A percentile compares a stretch with the other conserved stretches of the same genome.
Evolutionary conservation across 1,284 basidiomycete species (phyloP).

Genomic region (Puccinia coronata): DNA sequence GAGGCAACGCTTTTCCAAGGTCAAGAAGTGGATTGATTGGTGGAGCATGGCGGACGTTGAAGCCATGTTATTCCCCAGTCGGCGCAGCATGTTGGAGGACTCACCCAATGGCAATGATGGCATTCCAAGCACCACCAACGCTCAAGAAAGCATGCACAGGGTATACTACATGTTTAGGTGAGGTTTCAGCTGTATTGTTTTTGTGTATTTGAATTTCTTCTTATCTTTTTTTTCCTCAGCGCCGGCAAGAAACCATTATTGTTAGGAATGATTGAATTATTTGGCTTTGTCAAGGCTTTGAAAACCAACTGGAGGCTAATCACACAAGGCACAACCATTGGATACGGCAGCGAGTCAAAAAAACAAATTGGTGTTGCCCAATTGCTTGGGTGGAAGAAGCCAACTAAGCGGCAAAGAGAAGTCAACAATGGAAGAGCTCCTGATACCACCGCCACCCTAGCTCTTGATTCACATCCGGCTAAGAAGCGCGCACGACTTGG

Average conservation of each 20-base stretch:
- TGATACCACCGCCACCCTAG: not conserved
- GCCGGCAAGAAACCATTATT: not conserved
- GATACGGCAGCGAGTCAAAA: not conserved
- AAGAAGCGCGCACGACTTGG: not conserved
- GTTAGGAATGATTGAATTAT: not conserved
- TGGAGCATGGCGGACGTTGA: too few relatives aligned
- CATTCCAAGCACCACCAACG: not conserved
- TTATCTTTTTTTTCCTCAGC: not conserved
- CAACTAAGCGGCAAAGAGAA: not conserved
- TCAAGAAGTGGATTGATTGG: not conserved
- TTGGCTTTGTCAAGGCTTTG: not conserved
- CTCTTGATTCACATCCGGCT: not conserved
- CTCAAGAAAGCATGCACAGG: too few relatives aligned
- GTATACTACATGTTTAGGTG: conserved; percentile 4
- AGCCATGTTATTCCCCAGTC: too few relatives aligned
- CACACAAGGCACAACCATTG: not conserved
- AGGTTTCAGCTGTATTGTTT: not conserved
- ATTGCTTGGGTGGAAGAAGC: not conserved
- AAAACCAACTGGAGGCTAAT: not conserved
- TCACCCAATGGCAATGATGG: not conserved
- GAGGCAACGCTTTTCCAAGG: not conserved
- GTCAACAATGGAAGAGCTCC: not conserved
- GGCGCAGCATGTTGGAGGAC: not conserved
- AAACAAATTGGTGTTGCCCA: not conserved
- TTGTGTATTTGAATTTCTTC: not conserved